Evolutionary conservation across 306 rosid species (phyloP).

Genomic region (Vigna mungo): DNA sequence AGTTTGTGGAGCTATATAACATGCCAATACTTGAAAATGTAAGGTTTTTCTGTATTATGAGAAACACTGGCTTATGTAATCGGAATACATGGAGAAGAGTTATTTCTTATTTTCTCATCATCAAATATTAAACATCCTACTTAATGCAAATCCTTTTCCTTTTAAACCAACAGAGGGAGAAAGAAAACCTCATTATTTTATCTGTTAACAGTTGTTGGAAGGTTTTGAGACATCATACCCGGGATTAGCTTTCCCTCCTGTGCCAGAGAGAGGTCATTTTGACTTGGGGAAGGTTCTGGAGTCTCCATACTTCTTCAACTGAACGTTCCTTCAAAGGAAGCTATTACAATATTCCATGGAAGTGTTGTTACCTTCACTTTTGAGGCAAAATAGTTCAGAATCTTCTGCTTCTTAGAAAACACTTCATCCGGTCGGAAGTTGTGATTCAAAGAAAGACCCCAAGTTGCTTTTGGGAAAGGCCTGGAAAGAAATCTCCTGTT

Average conservation of each 20-base stretch:
- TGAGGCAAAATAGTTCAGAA: slow-evolving; percentile 29
- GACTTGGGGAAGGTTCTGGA: slow-evolving; percentile 71
- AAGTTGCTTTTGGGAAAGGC: slow-evolving; percentile 36
- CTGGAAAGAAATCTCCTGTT: slow-evolving; percentile 27
- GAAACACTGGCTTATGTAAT: slow-evolving; percentile 6
- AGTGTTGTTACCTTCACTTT: not conserved
- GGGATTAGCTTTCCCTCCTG: slow-evolving; percentile 66
- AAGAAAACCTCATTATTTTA: slow-evolving; percentile 1
- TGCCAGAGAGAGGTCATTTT: slow-evolving; percentile 78
- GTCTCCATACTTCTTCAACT: slow-evolving; percentile 85
- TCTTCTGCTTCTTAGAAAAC: slow-evolving; percentile 39
- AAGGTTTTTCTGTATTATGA: slow-evolving; percentile 33
- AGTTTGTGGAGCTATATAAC: slow-evolving; percentile 82
- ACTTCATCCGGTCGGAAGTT: slow-evolving; percentile 35
- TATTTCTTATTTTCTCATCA: not conserved
- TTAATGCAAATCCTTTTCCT: not conserved
- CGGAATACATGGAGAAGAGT: not conserved
- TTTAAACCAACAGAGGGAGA: slow-evolving; percentile 11
- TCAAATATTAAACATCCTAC: not conserved
- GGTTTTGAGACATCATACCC: slow-evolving; percentile 76
- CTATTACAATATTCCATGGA: slow-evolving; percentile 14
- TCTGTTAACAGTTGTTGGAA: slow-evolving; percentile 66
- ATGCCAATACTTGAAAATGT: slow-evolving; percentile 61
- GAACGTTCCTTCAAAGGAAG: slow-evolving; percentile 26
- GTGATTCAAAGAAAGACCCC: slow-evolving; percentile 32